Percentiles rank a stretch among this genome's conserved stretches.
Evolutionary conservation across 495 filamentous ascomycete genomes (phyloP).

Genomic region (Penicillium crystallinum): DNA sequence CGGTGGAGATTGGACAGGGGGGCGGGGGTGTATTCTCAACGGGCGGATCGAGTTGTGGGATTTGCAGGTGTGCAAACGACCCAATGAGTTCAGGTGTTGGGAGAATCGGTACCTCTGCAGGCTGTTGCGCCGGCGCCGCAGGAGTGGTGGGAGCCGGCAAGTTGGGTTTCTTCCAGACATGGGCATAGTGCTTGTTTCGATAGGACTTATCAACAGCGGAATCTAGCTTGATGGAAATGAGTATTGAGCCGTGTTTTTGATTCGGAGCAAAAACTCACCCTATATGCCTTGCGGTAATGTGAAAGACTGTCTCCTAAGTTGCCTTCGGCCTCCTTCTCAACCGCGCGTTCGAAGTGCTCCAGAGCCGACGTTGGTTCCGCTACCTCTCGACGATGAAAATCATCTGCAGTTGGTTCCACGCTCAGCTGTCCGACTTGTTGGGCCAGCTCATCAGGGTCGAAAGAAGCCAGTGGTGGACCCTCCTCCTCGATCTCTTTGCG

Average conservation of each 20-base stretch:
- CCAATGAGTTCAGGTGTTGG: constrained; percentile 66
- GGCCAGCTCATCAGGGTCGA: constrained; percentile 38
- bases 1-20: constrained; percentile 68
- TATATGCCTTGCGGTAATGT: constrained; percentile 86
- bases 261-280: constrained; percentile 45
- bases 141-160: constrained; percentile 53
- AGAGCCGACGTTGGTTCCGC: constrained; percentile 70
- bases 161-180: constrained; percentile 48
- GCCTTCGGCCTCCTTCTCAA: constrained; percentile 79
- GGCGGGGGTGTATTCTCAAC: constrained; percentile 63
- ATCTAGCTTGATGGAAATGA: constrained; percentile 59
- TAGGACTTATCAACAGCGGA: constrained; percentile 77
- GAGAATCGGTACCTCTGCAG: constrained; percentile 35
- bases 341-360: constrained; percentile 89
- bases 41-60: constrained; percentile 51
- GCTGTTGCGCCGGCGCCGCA: constrained; percentile 50
- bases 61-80: constrained; percentile 63
- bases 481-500: constrained; percentile 38
- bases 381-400: constrained; percentile 20
- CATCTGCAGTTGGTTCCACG: constrained; percentile 26
- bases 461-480: constrained; percentile 32
- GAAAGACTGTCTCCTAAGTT: constrained; percentile 84
- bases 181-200: constrained; percentile 80
- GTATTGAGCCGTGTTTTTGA: constrained; percentile 1
- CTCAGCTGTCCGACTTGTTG: constrained; percentile 35